Evolutionary conservation across 768 basidiomycete genomes (phyloP), one percentile per base, ranked within the genome.

Genomic region (Pholiota conissans): DNA sequence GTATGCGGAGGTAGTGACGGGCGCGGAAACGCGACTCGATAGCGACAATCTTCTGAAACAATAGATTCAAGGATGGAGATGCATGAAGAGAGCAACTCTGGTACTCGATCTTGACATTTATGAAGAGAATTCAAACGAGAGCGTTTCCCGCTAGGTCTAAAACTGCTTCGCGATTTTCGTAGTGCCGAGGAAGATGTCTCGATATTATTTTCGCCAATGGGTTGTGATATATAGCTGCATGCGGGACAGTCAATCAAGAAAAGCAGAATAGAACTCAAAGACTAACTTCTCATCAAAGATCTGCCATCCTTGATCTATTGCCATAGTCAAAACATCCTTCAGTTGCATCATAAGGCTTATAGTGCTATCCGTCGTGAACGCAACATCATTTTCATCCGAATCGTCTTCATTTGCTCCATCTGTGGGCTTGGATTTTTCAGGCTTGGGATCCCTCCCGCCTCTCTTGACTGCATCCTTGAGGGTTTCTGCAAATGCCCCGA

Each of bases 1-100:
- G 90, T 78, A 65, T 91, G 84, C 3, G 91, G 89, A 13, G 92
- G 92, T 27, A 83, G 79, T 0, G 76, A 76, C 2, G 86, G 89
- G 3, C 87, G 79, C 14, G 87, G 85, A 8, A 72, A 76, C 10
- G 78, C 70, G 2, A 83, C 78, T 59, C 80, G 80, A 70, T 83
- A 90, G 2, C 90, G 84, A 65, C 89, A 89, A 65, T 93, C 92
- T 56, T 89, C 86, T 5, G 75, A 70, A 16, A 92, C 75, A 20
- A 93, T 73, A 1, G 85, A 90, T n/a, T 77, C 77, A 30, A 88
- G 77, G 32, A 84, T 70, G 26, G 77, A 79, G 11, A 88, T 79
- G 67, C 86, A 89, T 54, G 81, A 74, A 1, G 81, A 75, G 30
- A 89, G 74, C 14, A 89, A 73, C 52, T 84, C 79, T 6, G 86